Percentiles rank a stretch among this genome's conserved stretches.
Evolutionary conservation across 2,329 filamentous ascomycete species (phyloP).

Genomic region (Scedosporium apiospermum): DNA sequence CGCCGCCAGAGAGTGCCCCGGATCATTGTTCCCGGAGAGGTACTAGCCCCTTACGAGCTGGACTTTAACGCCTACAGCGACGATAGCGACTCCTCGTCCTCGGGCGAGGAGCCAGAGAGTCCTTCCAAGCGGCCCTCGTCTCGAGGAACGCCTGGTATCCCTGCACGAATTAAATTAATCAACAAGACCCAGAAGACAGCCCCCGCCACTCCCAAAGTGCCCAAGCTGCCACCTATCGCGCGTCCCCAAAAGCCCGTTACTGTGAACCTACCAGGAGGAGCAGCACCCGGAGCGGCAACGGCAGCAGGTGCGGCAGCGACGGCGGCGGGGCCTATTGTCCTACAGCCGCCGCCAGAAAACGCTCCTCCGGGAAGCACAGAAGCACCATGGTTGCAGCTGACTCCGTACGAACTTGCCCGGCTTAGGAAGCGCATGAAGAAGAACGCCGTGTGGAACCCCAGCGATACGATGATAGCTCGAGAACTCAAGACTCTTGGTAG

Average conservation of each 20-base stretch:
- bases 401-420: conserved; percentile 54
- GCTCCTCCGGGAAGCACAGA: conserved; percentile 48
- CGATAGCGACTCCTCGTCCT: conserved; percentile 22
- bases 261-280: conserved; percentile 25
- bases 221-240: conserved; percentile 8
- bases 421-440: conserved; percentile 85
- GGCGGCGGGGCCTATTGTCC: conserved; percentile 29
- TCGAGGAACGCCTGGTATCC: conserved; percentile 23
- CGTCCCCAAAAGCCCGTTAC: conserved; percentile 17
- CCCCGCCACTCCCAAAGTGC: conserved; percentile 23
- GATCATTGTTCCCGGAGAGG: conserved; percentile 57
- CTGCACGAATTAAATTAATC: conserved; percentile 41
- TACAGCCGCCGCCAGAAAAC: conserved; percentile 51
- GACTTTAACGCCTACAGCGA: conserved; percentile 50
- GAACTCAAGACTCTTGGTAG: conserved; percentile 65
- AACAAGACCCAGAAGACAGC: conserved; percentile 30
- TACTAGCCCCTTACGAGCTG: conserved; percentile 55
- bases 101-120: conserved; percentile 36
- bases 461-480: conserved; percentile 75
- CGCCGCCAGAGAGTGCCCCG: conserved; percentile 39
- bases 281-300: conserved; percentile 11
- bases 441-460: conserved; percentile 77
- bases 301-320: conserved; percentile 5
- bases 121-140: conserved; percentile 19
- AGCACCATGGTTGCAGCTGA: conserved; percentile 57